phyloP scores from a whole-genome alignment of 768 basidiomycete species.

The Pleurotus cornucopiae region DNA sequence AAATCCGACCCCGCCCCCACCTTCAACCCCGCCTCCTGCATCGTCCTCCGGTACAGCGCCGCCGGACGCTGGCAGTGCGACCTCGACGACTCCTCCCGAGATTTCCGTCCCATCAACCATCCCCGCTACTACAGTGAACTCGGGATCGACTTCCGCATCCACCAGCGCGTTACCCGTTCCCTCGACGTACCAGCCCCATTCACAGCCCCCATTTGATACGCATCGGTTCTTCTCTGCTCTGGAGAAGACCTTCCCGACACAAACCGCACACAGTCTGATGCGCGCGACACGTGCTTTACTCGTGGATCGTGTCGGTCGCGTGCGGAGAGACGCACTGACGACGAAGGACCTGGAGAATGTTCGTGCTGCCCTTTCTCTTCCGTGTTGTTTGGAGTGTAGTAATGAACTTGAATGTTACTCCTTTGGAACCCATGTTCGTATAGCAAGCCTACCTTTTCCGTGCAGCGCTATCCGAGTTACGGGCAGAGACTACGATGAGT shows the following conservation, averaged over 20 bases:
- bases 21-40: not conserved
- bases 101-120: not conserved
- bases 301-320: constrained; percentile 69
- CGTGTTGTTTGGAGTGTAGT: not conserved
- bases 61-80: not conserved
- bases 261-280: constrained; percentile 77
- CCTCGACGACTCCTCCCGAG: not conserved
- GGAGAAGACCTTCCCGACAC: constrained; percentile 70
- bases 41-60: not conserved
- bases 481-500: constrained; percentile 78
- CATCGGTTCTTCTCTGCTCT: constrained; percentile 70
- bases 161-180: not conserved
- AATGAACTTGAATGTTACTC: not conserved
- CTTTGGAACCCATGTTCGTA: not conserved
- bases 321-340: constrained; percentile 67
- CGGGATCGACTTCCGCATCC: not conserved
- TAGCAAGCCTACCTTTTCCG: constrained; percentile 96
- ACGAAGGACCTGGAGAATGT: constrained; percentile 82
- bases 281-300: constrained; percentile 77
- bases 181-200: constrained; percentile 21
- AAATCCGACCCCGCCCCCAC: not conserved
- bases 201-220: constrained; percentile 78
- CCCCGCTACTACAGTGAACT: not conserved
- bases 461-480: constrained; percentile 87
- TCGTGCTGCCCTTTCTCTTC: constrained; percentile 22